phyloP scores from a whole-genome alignment of 805 yeast genomes.

The Kurtzmaniella cleridarum region DNA sequence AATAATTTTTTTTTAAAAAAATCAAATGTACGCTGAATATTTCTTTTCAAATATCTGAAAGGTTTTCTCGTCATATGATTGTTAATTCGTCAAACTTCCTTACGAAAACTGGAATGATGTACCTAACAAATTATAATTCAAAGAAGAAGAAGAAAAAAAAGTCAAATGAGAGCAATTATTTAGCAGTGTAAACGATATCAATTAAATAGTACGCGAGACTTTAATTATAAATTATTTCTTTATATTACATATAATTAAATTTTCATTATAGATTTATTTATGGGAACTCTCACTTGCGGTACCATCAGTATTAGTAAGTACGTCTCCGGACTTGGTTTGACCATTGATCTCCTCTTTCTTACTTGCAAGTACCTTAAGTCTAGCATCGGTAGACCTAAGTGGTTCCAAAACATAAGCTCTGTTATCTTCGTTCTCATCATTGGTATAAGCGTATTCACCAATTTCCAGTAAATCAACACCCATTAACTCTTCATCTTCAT shows the following conservation, averaged over 20 bases:
- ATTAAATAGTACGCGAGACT: too few relatives aligned
- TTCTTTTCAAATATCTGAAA: too few relatives aligned
- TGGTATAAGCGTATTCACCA: conserved; percentile 79
- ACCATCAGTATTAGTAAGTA: conserved; percentile 8
- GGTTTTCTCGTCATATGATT: too few relatives aligned
- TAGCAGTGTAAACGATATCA: too few relatives aligned
- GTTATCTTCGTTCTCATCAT: conserved; percentile 36
- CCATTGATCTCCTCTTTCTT: conserved; percentile 12
- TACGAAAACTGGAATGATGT: too few relatives aligned
- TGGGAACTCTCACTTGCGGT: conserved; percentile 7
- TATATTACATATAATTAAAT: background rate
- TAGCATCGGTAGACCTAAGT: conserved; percentile 53
- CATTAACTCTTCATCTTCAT: conserved; percentile 78
- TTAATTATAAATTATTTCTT: too few relatives aligned
- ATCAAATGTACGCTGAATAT: too few relatives aligned
- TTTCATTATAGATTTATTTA: background rate
- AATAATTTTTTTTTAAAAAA: too few relatives aligned
- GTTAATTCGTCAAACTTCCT: too few relatives aligned
- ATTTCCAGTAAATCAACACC: conserved; percentile 90
- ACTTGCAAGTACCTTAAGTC: conserved; percentile 26
- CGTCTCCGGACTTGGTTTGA: conserved; percentile 9
- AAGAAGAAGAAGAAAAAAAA: too few relatives aligned
- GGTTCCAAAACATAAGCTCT: conserved; percentile 67
- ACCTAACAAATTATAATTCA: too few relatives aligned
- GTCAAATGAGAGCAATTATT: too few relatives aligned